These are phyloP conservation scores for Solanum bulbocastanum DNA, from an alignment of 257 asterid species.

Conservation along the genomic window DNA sequence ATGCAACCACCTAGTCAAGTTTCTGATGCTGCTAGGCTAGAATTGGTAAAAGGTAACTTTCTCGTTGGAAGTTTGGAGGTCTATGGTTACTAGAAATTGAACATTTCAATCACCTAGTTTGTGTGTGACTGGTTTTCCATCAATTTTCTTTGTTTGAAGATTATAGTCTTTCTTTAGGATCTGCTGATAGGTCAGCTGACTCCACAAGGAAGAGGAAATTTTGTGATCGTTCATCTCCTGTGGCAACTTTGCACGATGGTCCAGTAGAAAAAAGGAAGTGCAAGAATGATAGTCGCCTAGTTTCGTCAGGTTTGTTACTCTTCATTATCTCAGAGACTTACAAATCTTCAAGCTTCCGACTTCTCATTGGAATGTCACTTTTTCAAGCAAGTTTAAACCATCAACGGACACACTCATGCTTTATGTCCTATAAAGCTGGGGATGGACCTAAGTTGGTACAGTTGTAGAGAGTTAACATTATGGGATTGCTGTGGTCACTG, in stretches of 20 bases:
- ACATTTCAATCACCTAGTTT: not conserved
- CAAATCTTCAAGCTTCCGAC: not conserved
- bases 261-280: constrained; percentile 5
- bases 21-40: constrained; percentile 9
- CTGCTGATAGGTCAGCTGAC: constrained; percentile 8
- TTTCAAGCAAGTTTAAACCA: not conserved
- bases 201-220: constrained; percentile 27
- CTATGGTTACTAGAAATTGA: not conserved
- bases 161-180: not conserved
- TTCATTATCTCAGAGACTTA: not conserved
- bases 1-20: constrained; percentile 14
- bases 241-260: not conserved
- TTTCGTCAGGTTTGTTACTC: constrained; percentile 17
- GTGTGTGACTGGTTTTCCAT: not conserved
- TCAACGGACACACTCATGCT: not conserved
- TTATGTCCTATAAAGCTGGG: not conserved
- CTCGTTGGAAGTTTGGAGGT: not conserved
- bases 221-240: constrained; percentile 9
- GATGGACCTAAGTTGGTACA: not conserved
- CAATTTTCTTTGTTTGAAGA: not conserved
- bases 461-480: not conserved
- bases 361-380: not conserved
- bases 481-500: not conserved
- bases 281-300: not conserved
- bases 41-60: not conserved